Evolutionary conservation across 2,329 filamentous ascomycete species (phyloP).

Genomic region (Lecanosticta acicola): DNA sequence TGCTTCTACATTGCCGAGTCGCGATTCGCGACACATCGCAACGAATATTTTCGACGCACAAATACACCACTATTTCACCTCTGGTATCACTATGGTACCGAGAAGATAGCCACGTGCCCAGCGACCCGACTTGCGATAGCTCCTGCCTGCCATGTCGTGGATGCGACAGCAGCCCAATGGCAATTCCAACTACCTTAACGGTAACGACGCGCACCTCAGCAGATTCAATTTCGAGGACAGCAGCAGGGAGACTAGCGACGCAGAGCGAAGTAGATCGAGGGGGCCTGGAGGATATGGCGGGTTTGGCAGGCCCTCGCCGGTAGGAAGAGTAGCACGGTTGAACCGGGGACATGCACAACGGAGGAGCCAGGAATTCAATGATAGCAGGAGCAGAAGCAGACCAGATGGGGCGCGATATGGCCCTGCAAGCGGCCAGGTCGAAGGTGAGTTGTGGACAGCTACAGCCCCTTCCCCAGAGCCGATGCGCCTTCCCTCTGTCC

Average conservation of each 20-base stretch:
- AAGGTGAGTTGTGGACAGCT: constrained; percentile 32
- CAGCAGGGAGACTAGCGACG: constrained; percentile 33
- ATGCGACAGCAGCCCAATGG: constrained; percentile 20
- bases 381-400: constrained; percentile 30
- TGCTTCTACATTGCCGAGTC: background rate
- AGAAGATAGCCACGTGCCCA: background rate
- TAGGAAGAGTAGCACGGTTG: constrained; percentile 34
- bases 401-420: constrained; percentile 29
- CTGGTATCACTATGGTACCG: background rate
- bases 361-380: constrained; percentile 36
- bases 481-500: background rate
- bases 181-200: constrained; percentile 33
- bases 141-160: constrained; percentile 16
- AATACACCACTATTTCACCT: too few species aligned
- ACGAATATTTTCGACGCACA: too few species aligned
- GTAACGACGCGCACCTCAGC: constrained; percentile 31
- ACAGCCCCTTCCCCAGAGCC: background rate
- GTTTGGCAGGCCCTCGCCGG: constrained; percentile 20
- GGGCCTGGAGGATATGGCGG: constrained; percentile 39
- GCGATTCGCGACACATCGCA: too few species aligned
- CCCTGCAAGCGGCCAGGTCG: constrained; percentile 39
- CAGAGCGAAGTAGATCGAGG: constrained; percentile 33
- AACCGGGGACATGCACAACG: constrained; percentile 39
- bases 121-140: background rate
- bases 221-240: constrained; percentile 34